Conservation (phyloP, 1,284 basidiomycete species). For the Ustilago nuda region DNA sequence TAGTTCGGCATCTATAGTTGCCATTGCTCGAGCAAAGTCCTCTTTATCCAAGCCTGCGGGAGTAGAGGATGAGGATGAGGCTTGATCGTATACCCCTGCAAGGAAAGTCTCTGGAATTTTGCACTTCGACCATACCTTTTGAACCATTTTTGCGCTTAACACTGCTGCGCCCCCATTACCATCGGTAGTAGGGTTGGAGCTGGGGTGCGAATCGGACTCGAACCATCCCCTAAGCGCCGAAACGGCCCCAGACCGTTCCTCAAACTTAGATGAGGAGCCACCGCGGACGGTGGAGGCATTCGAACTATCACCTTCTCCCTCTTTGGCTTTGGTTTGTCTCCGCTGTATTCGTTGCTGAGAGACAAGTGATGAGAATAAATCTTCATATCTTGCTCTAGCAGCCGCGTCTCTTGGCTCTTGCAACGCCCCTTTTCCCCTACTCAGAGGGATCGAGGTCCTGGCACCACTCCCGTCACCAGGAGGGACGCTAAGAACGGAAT, state of each 20-base stretch:
- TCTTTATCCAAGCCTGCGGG: constrained; percentile 3
- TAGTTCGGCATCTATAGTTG: constrained; percentile 39
- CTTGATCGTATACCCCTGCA: constrained; percentile 29
- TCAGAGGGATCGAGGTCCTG: background rate
- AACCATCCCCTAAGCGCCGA: constrained; percentile 44
- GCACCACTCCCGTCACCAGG: constrained; percentile 6
- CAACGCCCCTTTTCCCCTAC: background rate
- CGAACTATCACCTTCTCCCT: background rate
- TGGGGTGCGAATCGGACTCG: constrained; percentile 21
- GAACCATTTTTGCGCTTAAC: constrained; percentile 16
- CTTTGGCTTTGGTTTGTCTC: background rate
- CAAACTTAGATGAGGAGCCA: too few species aligned
- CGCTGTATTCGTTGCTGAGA: background rate
- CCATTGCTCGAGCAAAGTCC: constrained; percentile 27
- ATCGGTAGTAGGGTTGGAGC: constrained; percentile 1
- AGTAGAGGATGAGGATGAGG: background rate
- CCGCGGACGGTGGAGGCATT: constrained; percentile 13
- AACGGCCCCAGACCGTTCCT: constrained; percentile 12
- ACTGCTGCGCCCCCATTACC: too few species aligned
- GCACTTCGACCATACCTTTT: constrained; percentile 28
- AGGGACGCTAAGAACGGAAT: constrained; percentile 7
- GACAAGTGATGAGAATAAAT: constrained; percentile 20
- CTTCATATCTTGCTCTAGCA: constrained; percentile 30
- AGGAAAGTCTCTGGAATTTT: constrained; percentile 15
- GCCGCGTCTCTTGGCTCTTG: constrained; percentile 21